Evolutionary conservation across 768 basidiomycete species (phyloP).

Genomic region (Podaxis sp.): DNA sequence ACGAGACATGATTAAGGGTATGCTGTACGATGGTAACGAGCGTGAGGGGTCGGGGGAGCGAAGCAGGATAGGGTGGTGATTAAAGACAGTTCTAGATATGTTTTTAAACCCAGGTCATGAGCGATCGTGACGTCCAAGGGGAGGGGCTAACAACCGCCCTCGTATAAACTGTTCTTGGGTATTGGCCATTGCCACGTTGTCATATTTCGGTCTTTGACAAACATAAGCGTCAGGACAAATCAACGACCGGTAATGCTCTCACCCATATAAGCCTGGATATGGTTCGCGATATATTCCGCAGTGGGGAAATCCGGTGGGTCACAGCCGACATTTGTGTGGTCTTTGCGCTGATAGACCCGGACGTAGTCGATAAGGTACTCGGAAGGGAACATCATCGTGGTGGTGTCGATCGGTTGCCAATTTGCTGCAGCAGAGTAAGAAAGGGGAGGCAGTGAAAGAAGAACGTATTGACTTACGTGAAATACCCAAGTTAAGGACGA

Average conservation of each 20-base stretch:
- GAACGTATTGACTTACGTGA: constrained; percentile 41
- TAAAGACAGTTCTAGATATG: constrained; percentile 3
- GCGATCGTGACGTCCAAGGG: not conserved
- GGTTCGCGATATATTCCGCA: constrained; percentile 55
- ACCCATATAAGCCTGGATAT: constrained; percentile 61
- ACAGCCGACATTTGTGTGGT: constrained; percentile 61
- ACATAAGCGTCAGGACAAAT: not conserved
- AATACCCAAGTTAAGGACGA: constrained; percentile 64
- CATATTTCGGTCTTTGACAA: constrained; percentile 38
- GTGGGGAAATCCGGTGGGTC: constrained; percentile 68
- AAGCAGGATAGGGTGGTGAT: not conserved
- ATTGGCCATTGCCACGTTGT: constrained; percentile 42
- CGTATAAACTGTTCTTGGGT: constrained; percentile 34
- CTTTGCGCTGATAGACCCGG: constrained; percentile 73
- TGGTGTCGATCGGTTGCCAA: constrained; percentile 62
- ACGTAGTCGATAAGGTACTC: constrained; percentile 78
- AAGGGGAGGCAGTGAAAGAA: not conserved
- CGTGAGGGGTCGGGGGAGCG: not conserved
- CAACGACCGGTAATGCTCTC: constrained; percentile 26
- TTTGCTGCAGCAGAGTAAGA: constrained; percentile 37
- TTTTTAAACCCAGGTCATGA: not conserved
- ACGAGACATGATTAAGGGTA: not conserved
- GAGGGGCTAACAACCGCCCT: constrained; percentile 3
- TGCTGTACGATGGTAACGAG: not conserved
- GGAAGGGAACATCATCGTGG: constrained; percentile 66